phyloP scores from a whole-genome alignment of 139 green algal genomes.

The Chlorella sorokiniana region DNA sequence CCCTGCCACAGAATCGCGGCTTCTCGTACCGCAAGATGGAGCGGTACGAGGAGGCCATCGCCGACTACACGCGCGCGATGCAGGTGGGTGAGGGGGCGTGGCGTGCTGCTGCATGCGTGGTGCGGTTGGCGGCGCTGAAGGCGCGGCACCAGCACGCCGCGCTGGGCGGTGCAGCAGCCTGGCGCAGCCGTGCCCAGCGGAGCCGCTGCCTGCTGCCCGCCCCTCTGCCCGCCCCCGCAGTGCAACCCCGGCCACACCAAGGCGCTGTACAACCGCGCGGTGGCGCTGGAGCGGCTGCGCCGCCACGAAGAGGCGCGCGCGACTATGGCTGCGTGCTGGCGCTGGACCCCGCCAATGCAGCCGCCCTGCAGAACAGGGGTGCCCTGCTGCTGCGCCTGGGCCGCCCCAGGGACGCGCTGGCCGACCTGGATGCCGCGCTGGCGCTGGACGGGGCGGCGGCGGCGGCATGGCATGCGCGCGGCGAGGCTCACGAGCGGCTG shows the following conservation, averaged over 20 bases:
- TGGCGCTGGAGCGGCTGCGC: constrained; percentile 51
- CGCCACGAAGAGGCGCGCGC: constrained; percentile 56
- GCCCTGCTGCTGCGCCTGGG: constrained; percentile 33
- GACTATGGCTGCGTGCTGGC: constrained; percentile 77
- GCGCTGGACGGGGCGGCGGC: constrained; percentile 63
- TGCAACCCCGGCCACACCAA: constrained; percentile 81
- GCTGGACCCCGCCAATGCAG: constrained; percentile 77
- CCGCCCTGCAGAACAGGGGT: constrained; percentile 75
- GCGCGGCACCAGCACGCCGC: no score
- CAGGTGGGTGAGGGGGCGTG: constrained; percentile 41
- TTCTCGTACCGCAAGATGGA: constrained; percentile 87
- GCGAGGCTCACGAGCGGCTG: constrained; percentile 57
- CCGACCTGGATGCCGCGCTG: constrained; percentile 73
- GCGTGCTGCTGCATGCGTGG: not conserved
- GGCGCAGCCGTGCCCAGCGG: not conserved
- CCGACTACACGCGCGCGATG: constrained; percentile 82
- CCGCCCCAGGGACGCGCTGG: constrained; percentile 55
- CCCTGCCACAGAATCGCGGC: constrained; percentile 64
- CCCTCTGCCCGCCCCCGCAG: not conserved
- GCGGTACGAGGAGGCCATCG: constrained; percentile 70
- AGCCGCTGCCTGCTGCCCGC: not conserved
- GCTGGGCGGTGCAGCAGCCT: no score
- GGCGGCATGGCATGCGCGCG: constrained; percentile 53
- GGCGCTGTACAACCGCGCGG: constrained; percentile 28
- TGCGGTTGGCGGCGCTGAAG: not conserved